Base-by-base conservation (phyloP, 2,329 filamentous ascomycete genomes). In the Xylaria sp. region DNA sequence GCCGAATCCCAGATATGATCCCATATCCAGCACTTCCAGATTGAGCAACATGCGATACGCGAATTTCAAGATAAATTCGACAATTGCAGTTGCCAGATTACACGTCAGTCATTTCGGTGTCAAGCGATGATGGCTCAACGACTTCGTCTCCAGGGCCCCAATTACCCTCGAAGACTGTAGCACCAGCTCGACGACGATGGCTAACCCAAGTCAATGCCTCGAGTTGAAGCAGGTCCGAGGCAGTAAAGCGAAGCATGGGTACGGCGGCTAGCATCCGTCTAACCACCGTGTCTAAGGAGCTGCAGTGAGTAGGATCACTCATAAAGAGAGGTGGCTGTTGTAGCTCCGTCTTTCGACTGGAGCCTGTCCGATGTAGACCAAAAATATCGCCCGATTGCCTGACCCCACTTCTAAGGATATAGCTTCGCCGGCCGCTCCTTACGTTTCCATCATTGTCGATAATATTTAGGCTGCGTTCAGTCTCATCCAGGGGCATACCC, bases 91-190 rank as follows among this genome's bases (percentile, higher is more conserved):
- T 39, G 60, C 47, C 48, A 51, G 69, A 80, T 81, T 73, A 89
- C 61, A 86, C 85, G 72, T 88, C 87, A 17, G 82, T 88, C 87
- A 89, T 89, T 76, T 88, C 86, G 4, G 85, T 87, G 71, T 89
- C 87, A 45, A 79, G 71, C 30, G 77, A 79, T 21, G 74, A 78
- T 5, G 79, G 79, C 21, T 81, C 79, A 4, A 79, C 74, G 36
- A 82, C 77, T 58, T 85, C 79, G 61, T 87, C 85, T n/a, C 83
- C 90, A 36, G 95, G 95, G 3, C 96, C 96, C 92, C 94, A 99
- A 78, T 93, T 96, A 70, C 96, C 96, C 82, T 99, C 96, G 75
- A 92, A 99, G 61, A 99, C 90, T 0, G 94, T 98, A n/a, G 96
- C 96, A 53, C 94, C 93, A 11, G 94, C 93, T 64, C 92, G 90